Base-by-base conservation (phyloP, 768 basidiomycete genomes). In the Termitomyces sp. region DNA sequence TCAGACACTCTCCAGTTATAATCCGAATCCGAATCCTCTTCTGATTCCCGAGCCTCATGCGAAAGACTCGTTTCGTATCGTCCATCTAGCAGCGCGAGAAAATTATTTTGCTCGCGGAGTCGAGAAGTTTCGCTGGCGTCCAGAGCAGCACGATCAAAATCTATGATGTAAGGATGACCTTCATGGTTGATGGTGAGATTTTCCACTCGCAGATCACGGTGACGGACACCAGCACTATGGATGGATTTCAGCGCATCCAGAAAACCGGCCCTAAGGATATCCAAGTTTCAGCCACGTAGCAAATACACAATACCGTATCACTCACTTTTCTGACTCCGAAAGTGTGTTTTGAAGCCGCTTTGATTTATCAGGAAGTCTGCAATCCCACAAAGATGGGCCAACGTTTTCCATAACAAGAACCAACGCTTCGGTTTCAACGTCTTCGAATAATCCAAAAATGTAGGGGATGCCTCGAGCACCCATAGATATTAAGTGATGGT, bases 121-220 rank as follows among this genome's bases (percentile, higher is more conserved):
- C 12, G 44, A 2, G 56, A 35, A n/a, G 13, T 6, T 38, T 46
- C 53, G 13, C 38, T 55, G 20, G 59, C 39, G 2, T 28, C 28
- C 18, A 62, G 44, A 22, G 50, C 48, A 22, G 67, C 63, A 11
- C 63, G 52, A 58, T 70, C 68, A 50, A 71, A 71, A 61, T 73
- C 71, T 33, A 69, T 68, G 50, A 73, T 66, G 35, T 38, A 60
- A 16, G 65, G 62, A 24, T 54, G 28, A 1, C 65, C 65, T 3
- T 52, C 50, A 12, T 64, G 40, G 38, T 66, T 62, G 52, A 69
- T 45, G 13, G 66, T 58, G 8, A 73, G 40, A 51, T 71, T 73
- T 22, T 68, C 54, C 7, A 60, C 36, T 3, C 71, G 66, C 7
- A 73, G 55, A 44, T 73, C 71, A 22, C 66, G 44, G 32, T 56